Base-by-base conservation (phyloP, 2,329 filamentous ascomycete genomes). In the Phyllosticta paracitricarpa region DNA sequence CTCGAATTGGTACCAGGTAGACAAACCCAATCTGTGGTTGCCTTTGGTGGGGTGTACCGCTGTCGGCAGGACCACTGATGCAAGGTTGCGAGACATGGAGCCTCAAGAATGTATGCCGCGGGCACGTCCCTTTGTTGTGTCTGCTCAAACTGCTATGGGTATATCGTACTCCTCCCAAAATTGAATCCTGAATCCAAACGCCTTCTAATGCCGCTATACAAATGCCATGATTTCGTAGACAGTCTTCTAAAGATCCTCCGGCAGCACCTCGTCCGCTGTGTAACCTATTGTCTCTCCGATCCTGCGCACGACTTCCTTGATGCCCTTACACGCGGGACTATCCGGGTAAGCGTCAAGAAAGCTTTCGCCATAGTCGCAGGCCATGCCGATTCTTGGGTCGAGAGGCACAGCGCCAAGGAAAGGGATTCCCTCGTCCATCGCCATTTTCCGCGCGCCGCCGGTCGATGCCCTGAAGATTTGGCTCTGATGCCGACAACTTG, bases 361-460 rank as follows among this genome's bases (percentile, higher is more conserved):
- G 75, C 91, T 97, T 82, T 99, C 94, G 4, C 95, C 94, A 74
- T 89, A 97, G 74, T 99, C 94, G 70, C 93, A 97, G 2, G 92
- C 88, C 89, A 97, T 95, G 8, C 94, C 89, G 66, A 99, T 96
- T 64, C 93, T 81, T 3, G 94, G 93, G 70, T 99, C 94, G 58
- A 99, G 77, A 48, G 94, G 94, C 12, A 99, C 92, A 12, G 89
- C 83, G 0, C 94, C 94, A 26, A 99, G 75, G 72, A 96, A 99
- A 0, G 89, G 89, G 14, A 99, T 89, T 1, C 82, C 84, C 81
- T 93, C 91, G 73, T 97, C 93, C 72, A 88, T 81, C 1, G 94
- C 93, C 65, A 99, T 75, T 52, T 83, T 85, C 61, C 81, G 81
- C 2, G 89, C 94, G 22, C 95, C 94, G 8, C 94, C 94, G 0